Percentiles rank a stretch among this genome's conserved stretches.
phyloP scores from a whole-genome alignment of 345 rosid species.

The Salix dunnii region DNA sequence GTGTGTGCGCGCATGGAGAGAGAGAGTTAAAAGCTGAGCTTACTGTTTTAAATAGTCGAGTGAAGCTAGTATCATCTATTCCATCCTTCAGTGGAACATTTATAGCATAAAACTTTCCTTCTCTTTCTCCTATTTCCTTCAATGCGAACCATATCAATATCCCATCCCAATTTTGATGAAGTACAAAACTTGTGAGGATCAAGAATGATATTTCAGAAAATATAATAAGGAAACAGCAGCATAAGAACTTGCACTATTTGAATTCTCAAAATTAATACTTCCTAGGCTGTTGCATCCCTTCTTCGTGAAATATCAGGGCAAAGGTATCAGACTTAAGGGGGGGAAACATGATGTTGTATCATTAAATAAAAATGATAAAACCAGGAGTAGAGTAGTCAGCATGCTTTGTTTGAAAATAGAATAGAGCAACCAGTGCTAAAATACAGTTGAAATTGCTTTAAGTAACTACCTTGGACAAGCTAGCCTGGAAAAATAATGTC shows the following conservation, averaged over 20 bases:
- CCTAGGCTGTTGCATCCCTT: not conserved
- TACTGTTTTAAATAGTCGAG: constrained; percentile 88
- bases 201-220: constrained; percentile 4
- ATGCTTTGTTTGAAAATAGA: not conserved
- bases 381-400: not conserved
- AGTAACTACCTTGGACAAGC: not conserved
- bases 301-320: not conserved
- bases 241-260: too few relatives aligned
- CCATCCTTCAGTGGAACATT: constrained; percentile 98
- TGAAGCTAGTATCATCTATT: constrained; percentile 89
- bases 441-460: not conserved
- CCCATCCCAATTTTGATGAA: constrained; percentile 14
- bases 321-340: not conserved
- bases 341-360: not conserved
- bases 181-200: constrained; percentile 5
- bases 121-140: constrained; percentile 96
- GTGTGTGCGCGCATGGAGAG: not conserved
- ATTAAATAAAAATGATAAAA: not conserved
- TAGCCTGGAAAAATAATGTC: not conserved
- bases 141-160: constrained; percentile 26
- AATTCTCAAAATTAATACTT: too few relatives aligned
- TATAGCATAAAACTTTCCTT: constrained; percentile 92
- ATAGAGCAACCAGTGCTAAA: not conserved
- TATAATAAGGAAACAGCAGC: too few relatives aligned
- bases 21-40: constrained; percentile 27